Evolutionary conservation across 2,329 filamentous ascomycete genomes (phyloP), one percentile per base, ranked within the genome.

Genomic region (Fusarium haematococcum): DNA sequence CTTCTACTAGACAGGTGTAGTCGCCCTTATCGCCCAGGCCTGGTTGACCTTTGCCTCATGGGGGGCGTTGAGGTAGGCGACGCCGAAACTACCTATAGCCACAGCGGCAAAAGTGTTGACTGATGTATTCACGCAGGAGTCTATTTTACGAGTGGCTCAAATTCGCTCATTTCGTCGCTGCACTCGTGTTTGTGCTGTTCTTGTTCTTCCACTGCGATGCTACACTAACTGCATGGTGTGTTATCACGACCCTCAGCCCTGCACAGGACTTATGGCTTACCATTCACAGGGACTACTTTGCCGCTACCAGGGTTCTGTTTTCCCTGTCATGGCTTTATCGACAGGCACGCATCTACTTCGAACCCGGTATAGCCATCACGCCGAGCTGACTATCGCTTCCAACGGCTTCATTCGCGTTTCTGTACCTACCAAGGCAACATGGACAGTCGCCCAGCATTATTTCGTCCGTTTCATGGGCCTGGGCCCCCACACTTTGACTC

Each of bases 21-120:
- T 45, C 20, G 41, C 41, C 1, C 41, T 45, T 23, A 45, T 45
- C 9, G 41, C 41, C 13, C 41, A 45, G 41, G 41, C 41, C 41
- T 45, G 41, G 41, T 23, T 45, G 41, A 45, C 41, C 41, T 23
- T 45, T 45, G 41, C 41, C 20, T 45, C 41, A 14, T 45, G 20
- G 41, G 41, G 41, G 11, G 20, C 41, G 4, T 20, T 45, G 20
- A 45, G 41, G 41, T 45, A 43, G 10, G 39, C 3, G 39, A 20
- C 4, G n/a, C 0, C n/a, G 1, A 41, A 20, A 6, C n/a, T 11
- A 41, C 5, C 18, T 3, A 4, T 13, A 20, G 1, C n/a, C 10
- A 7, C n/a, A 20, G 20, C 11, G 10, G n/a, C 2, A 6, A 10
- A 20, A 1, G 7, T 14, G 7, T 23, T 45, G 2, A 45, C 41